Percentiles rank a stretch among this genome's conserved stretches.
Conservation (phyloP, 1,139 yeast genomes). For the Candida pseudoviswanathii region DNA sequence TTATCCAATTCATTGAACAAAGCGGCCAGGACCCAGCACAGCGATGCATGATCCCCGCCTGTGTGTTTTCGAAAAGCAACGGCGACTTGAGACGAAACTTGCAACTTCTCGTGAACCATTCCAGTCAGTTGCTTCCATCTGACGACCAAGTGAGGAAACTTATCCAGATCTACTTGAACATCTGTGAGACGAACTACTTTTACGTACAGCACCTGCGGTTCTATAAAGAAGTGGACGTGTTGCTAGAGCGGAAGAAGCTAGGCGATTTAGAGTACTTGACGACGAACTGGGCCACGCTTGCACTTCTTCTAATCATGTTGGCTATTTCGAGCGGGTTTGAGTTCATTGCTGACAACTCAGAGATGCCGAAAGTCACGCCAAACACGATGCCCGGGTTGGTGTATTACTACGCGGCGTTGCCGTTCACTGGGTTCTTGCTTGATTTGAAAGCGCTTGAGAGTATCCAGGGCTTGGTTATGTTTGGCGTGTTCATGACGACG, state of each 20-base stretch:
- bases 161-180: slow-evolving; percentile 16
- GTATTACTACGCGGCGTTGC: slow-evolving; percentile 19
- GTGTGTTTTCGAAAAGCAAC: slow-evolving; percentile 11
- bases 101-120: slow-evolving; percentile 11
- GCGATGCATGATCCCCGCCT: slow-evolving; percentile 4
- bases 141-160: slow-evolving; percentile 15
- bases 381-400: slow-evolving; percentile 24
- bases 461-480: slow-evolving; percentile 17
- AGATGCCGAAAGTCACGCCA: slow-evolving; percentile 19
- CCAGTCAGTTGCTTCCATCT: slow-evolving; percentile 16
- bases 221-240: slow-evolving; percentile 10
- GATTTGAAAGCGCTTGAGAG: slow-evolving; percentile 20
- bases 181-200: slow-evolving; percentile 23
- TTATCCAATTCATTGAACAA: slow-evolving; percentile 19
- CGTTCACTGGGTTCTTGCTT: slow-evolving; percentile 20
- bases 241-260: slow-evolving; percentile 9
- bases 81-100: slow-evolving; percentile 11
- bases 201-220: slow-evolving; percentile 18
- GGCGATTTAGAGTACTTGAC: slow-evolving; percentile 15
- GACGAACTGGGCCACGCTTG: slow-evolving; percentile 18
- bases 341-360: slow-evolving; percentile 49
- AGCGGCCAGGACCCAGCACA: slow-evolving; percentile 9
- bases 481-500: slow-evolving; percentile 22
- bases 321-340: slow-evolving; percentile 21
- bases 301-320: slow-evolving; percentile 16